phyloP scores from a whole-genome alignment of 1,284 basidiomycete species.

The Cutaneotrichosporon sp. region DNA sequence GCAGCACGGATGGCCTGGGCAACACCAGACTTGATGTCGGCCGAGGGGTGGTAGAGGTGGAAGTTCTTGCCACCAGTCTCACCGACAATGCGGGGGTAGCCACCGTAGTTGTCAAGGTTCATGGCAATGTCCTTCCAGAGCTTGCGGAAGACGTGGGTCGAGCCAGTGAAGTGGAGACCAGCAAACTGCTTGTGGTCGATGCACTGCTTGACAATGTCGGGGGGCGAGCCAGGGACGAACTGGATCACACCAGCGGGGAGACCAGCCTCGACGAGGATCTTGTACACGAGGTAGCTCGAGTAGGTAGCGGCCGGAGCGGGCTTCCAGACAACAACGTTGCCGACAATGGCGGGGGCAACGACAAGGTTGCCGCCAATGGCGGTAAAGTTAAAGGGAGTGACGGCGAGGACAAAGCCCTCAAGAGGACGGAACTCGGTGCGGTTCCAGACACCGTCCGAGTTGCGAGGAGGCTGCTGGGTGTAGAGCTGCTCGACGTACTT shows the following conservation, averaged over 20 bases:
- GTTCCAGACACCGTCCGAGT: slow-evolving; percentile 88
- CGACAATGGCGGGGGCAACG: slow-evolving; percentile 81
- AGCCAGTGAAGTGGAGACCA: slow-evolving; percentile 94
- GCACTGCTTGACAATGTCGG: slow-evolving; percentile 73
- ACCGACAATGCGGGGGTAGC: slow-evolving; percentile 90
- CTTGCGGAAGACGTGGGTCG: slow-evolving; percentile 86
- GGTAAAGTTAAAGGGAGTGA: slow-evolving; percentile 98
- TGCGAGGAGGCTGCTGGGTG: slow-evolving; percentile 79
- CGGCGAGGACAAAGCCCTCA: slow-evolving; percentile 94
- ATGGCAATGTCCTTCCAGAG: slow-evolving; percentile 93
- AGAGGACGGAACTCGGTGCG: slow-evolving; percentile 92
- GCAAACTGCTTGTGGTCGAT: slow-evolving; percentile 77
- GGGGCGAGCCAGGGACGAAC: slow-evolving; percentile 83
- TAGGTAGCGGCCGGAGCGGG: slow-evolving; percentile 92
- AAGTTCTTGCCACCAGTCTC: slow-evolving; percentile 89
- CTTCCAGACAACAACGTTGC: slow-evolving; percentile 96
- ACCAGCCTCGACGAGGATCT: slow-evolving; percentile 90
- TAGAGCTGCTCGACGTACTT: slow-evolving; percentile 97
- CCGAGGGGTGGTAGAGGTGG: slow-evolving; percentile 84
- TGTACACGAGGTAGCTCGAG: slow-evolving; percentile 87
- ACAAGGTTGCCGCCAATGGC: slow-evolving; percentile 90
- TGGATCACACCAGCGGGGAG: slow-evolving; percentile 93
- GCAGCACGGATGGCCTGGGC: slow-evolving; percentile 81
- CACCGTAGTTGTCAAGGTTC: slow-evolving; percentile 78
- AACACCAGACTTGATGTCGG: slow-evolving; percentile 81